These are phyloP conservation scores for Colletotrichum eleusines DNA, from an alignment of 2,329 filamentous ascomycete species.

Conservation along the genomic window DNA sequence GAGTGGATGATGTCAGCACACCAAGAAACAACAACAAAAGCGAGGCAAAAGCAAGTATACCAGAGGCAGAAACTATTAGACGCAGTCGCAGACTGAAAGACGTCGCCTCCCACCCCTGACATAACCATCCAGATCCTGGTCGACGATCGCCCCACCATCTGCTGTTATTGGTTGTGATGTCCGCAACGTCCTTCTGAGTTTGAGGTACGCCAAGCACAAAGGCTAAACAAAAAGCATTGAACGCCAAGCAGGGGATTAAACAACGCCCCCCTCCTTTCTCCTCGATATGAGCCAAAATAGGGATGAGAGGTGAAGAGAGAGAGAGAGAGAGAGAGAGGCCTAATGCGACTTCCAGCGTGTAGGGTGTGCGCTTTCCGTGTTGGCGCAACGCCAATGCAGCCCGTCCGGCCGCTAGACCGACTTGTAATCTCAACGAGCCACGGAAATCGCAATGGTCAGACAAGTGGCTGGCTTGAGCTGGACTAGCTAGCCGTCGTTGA, in stretches of 20 bases:
- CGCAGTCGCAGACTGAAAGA: slow-evolving; percentile 24
- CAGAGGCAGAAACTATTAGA: slow-evolving; percentile 36
- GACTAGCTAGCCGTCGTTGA: slow-evolving; percentile 40
- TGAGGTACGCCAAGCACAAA: slow-evolving; percentile 7
- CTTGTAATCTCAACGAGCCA: slow-evolving; percentile 37
- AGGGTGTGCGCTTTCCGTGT: slow-evolving; percentile 5
- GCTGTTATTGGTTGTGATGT: neutral
- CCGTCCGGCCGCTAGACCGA: slow-evolving; percentile 31
- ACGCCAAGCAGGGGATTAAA: slow-evolving; percentile 37
- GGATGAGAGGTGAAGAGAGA: neutral
- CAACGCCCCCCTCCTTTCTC: neutral
- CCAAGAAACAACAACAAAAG: slow-evolving; percentile 30
- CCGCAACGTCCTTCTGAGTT: slow-evolving; percentile 22
- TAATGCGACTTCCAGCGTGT: neutral
- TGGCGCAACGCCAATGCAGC: slow-evolving; percentile 38
- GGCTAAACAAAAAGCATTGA: slow-evolving; percentile 8
- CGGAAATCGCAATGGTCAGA: slow-evolving; percentile 37
- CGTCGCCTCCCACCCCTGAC: slow-evolving; percentile 5
- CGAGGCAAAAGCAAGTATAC: slow-evolving; percentile 22
- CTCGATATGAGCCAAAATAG: neutral
- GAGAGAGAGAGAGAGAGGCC: slow-evolving; percentile 1
- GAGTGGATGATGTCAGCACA: slow-evolving; percentile 40
- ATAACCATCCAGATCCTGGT: slow-evolving; percentile 11
- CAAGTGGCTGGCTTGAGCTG: slow-evolving; percentile 40
- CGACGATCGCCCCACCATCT: slow-evolving; percentile 27